Base-by-base conservation (phyloP, 495 filamentous ascomycete species). In the Penicillium ucsense region DNA sequence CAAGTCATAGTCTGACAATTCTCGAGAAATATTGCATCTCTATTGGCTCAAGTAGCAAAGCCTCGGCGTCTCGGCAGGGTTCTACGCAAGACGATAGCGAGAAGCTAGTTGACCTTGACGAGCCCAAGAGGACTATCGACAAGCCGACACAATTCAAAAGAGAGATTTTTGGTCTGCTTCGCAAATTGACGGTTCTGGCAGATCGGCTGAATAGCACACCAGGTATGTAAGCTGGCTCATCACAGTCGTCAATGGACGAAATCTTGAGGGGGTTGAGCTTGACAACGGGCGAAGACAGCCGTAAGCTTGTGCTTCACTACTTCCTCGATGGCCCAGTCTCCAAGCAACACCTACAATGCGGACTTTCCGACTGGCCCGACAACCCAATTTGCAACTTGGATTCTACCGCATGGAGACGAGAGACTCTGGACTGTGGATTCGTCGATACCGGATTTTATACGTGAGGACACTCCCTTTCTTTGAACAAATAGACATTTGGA, bases 21-120 rank as follows among this genome's bases (percentile, higher is more conserved):
- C 34, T 49, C 9, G 51, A 54, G 38, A 34, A 43, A 2, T 54
- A 54, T 32, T 45, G 37, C 8, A 42, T 52, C 35, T 45, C 45
- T 10, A 38, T 53, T 9, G 32, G 35, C 8, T 46, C 38, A 12
- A 38, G 29, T 5, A 37, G 36, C 4, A 39, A 30, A 9, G 29
- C n/a, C 6, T 35, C 35, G 10, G 8, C 8, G 0, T 31, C 45
- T 5, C 29, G 39, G 4, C 31, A 31, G 28, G 28, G 20, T n/a
- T 3, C 28, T 8, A 3, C 37, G 10, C 10, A 37, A n/a, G 7
- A 37, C 9, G 35, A 37, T 9, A 7, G 8, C 6, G 9, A n/a
- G 39, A 3, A 2, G 39, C 29, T 6, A n/a, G 3, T n/a, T 27
- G 39, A 31, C 27, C 10, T 41, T 31, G 28, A 31, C 4, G 39